Base-by-base conservation (phyloP, 345 rosid genomes). In the Zanthoxylum bungeanum region DNA sequence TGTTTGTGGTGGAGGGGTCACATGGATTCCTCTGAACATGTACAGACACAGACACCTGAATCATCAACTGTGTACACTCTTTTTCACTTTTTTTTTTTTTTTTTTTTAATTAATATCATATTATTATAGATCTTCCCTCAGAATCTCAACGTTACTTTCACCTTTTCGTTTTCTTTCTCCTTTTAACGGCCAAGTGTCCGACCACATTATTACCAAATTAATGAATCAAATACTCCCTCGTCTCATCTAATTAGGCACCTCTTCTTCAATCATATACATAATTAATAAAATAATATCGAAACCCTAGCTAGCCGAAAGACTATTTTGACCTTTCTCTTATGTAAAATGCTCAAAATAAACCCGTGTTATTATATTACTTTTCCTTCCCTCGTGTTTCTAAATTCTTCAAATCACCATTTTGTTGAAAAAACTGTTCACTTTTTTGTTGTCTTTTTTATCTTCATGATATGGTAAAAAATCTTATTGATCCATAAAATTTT, bases 21-120 rank as follows among this genome's bases (percentile, higher is more conserved):
- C 91, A 85, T 83, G 89, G 86, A 83, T 85, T 84, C 89, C 82
- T 88, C 83, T 85, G 85, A 69, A 64, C 73, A 25, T 67, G 68
- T 75, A 42, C 86, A 75, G 81, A 73, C 64, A 73, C 69, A 78
- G 60, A 74, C 72, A 70, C 70, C n/a, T n/a, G n/a, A n/a, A n/a
- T n/a, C n/a, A n/a, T n/a, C n/a, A n/a, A n/a, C n/a, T n/a, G n/a
- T n/a, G n/a, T n/a, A 44, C 49, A 4, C 17, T 0, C 10, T 24
- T 19, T 21, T 24, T 30, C 17, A 19, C 12, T 9, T 22, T 33
- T 58, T 22, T 31, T 34, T n/a, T n/a, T n/a, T n/a, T n/a, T n/a
- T 34, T 59, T 31, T n/a, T n/a, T n/a, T n/a, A n/a, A n/a, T n/a
- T n/a, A n/a, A n/a, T n/a, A n/a, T n/a, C n/a, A n/a, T n/a, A n/a